Evolutionary conservation across 805 yeast species (phyloP), one percentile per base, ranked within the genome.

Genomic region (Lachancea sp.): DNA sequence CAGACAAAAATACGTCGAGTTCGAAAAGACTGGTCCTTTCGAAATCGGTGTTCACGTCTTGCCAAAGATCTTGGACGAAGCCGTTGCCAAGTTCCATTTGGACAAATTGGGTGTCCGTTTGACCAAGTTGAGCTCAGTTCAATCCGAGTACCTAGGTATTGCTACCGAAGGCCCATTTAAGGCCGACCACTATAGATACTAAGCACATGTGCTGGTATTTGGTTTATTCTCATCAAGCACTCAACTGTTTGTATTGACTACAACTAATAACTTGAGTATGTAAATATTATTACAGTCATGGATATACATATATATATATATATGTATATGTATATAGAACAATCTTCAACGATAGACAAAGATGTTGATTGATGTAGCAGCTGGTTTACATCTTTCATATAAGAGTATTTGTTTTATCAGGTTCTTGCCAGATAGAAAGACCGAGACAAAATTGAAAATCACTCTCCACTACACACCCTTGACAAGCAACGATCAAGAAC

Each of bases 51-150:
- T 90, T 55, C 96, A 90, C 74, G 81, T 84, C 62, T 77, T 90
- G 67, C 98, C 98, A 77, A 90, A 90, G 83, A 80, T 90, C 63
- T 80, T 90, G 72, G 98, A 90, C 71, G 98, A 90, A 80, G 85
- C 95, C 59, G 98, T 90, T 59, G 98, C 98, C 59, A 85, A 83
- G 68, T 83, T 88, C 69, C 98, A 90, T 75, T 82, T 90, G 72
- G 86, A 71, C 66, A 95, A 92, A 75, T 79, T 90, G 65, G 95
- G 92, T 69, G 97, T 80, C 58, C 79, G 76, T 68, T 81, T 90
- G 66, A 75, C 95, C 58, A 70, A 70, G 52, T 81, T 90, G 66
- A 67, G 88, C 53, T 53, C 69, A 40, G 87, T 67, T 56, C 98
- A 90, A 79, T 77, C 96, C 59, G 96, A 88, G 55, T 90, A 90